phyloP scores from a whole-genome alignment of 257 asterid genomes.

The Fraxinus cuspidata region DNA sequence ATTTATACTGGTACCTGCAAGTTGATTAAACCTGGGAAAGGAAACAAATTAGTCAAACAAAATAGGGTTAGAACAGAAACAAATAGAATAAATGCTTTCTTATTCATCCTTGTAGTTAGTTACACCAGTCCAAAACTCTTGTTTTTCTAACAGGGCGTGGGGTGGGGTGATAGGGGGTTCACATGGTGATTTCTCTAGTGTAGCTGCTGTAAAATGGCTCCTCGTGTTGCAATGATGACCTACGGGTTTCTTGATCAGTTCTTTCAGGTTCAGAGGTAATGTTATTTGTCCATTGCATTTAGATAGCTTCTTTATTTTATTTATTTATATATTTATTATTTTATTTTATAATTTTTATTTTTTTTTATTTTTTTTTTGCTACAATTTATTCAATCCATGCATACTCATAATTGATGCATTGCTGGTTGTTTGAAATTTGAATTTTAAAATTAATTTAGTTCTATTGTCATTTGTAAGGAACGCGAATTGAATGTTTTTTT shows the following conservation, averaged over 20 bases:
- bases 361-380: no score
- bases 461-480: no score
- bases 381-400: no score
- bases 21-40: conserved; percentile 19
- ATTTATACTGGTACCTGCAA: background rate
- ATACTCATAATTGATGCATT: no score
- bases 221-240: no score
- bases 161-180: background rate
- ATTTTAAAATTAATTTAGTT: no score
- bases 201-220: background rate
- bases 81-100: conserved; percentile 39
- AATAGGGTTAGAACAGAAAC: conserved; percentile 17
- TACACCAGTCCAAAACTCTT: background rate
- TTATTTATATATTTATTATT: no score
- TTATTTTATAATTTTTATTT: no score
- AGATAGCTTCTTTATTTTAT: background rate
- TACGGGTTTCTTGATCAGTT: background rate
- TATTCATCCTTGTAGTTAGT: background rate
- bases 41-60: conserved; percentile 26
- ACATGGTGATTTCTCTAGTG: background rate
- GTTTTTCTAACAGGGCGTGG: conserved; percentile 21
- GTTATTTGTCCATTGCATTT: background rate
- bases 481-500: no score
- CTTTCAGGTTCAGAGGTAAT: background rate
- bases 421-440: no score